phyloP scores from a whole-genome alignment of 2,329 filamentous ascomycete species.

The Fusarium sororula region DNA sequence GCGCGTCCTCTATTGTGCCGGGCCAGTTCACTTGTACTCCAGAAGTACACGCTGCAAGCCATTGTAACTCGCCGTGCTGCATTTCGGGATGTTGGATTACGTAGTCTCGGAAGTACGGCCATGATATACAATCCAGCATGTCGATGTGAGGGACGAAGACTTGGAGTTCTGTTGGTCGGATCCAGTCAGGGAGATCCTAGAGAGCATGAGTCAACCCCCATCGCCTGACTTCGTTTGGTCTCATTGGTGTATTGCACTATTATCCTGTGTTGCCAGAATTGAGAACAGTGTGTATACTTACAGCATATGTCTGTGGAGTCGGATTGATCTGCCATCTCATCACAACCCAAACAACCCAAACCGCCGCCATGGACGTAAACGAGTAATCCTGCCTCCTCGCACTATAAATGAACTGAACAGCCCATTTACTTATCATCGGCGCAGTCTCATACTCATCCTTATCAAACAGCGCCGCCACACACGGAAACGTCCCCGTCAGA shows the following conservation, averaged over 20 bases:
- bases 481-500: slow-evolving; percentile 7
- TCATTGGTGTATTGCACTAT: neutral
- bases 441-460: slow-evolving; percentile 14
- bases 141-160: slow-evolving; percentile 13
- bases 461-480: slow-evolving; percentile 19
- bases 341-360: slow-evolving; percentile 9
- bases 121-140: slow-evolving; percentile 20
- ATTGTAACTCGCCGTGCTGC: slow-evolving; percentile 17
- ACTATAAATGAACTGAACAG: slow-evolving; percentile 29
- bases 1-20: neutral
- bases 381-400: neutral
- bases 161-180: slow-evolving; percentile 12
- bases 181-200: slow-evolving; percentile 15
- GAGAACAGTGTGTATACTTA: neutral
- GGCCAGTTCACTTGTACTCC: neutral
- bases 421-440: slow-evolving; percentile 24
- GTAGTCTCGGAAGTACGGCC: slow-evolving; percentile 11
- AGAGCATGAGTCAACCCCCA: neutral
- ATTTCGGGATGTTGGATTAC: slow-evolving; percentile 5
- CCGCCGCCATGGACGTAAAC: slow-evolving; percentile 18
- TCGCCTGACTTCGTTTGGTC: neutral
- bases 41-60: slow-evolving; percentile 4
- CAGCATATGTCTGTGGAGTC: slow-evolving; percentile 13
- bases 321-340: slow-evolving; percentile 20
- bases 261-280: no score